Base-by-base conservation (phyloP, 2,329 filamentous ascomycete species). In the Diplodia seriata region DNA sequence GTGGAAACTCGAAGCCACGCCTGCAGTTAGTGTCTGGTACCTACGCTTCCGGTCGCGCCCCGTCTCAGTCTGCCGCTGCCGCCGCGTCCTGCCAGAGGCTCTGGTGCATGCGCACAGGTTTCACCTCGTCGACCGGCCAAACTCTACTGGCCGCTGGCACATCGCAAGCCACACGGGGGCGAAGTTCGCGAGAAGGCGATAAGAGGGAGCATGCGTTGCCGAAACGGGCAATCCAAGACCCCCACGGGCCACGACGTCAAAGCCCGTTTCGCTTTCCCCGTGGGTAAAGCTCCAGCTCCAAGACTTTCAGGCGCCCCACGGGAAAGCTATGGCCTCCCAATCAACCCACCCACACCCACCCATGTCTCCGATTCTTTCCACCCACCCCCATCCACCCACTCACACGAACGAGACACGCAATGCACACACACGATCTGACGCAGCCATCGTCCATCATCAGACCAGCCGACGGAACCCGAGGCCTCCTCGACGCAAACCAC, bases 281-380 rank as follows among this genome's bases (percentile, higher is more conserved):
- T 63, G 59, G 59, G 59, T 51, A 63, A 20, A 47, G 43, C 43
- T 47, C 40, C 15, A 47, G 40, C 59, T 62, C 59, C 59, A 63
- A 51, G 50, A 51, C 11, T 36, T 63, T 51, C 50, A 63, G 59
- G 59, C 59, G 59, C 59, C 59, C 59, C 59, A 63, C 59, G 47
- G 26, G 29, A 38, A 62, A 63, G 59, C 59, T 63, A 51, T 29
- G 36, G 15, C 33, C 29, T 31, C 31, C n/a, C 29, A 47, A 47
- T 47, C 43, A 47, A 20, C 7, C 14, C 33, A 43, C 43, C 59
- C 59, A 61, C 56, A 40, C 55, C 55, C 56, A 61, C 40, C 31
- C 38, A 33, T 26, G 31, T 26, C 29, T n/a, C 43, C 43, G 43
- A 47, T 20, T 47, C 43, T 47, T 47, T 47, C 43, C 43, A 47